A percentile compares a stretch with the other conserved stretches of the same genome.
Evolutionary conservation across 2,329 filamentous ascomycete genomes (phyloP).

Genomic region (Trichoderma endophyticum): DNA sequence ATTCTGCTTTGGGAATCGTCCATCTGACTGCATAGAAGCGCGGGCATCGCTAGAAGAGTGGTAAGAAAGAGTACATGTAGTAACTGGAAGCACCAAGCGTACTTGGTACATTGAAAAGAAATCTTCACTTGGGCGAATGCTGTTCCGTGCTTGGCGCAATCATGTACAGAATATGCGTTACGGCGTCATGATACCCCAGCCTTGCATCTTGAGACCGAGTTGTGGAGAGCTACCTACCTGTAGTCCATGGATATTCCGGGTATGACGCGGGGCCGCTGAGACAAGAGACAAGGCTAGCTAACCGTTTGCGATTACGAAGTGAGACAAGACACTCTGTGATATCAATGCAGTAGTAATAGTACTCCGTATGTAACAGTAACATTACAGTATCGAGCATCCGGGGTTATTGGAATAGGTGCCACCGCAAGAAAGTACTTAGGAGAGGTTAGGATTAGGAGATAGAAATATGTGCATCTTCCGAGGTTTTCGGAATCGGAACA

Average conservation of each 20-base stretch:
- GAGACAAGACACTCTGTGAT: neutral
- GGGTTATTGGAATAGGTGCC: neutral
- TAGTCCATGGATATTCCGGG: neutral
- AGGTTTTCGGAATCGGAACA: constrained; percentile 7
- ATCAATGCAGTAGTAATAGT: neutral
- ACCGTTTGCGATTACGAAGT: neutral
- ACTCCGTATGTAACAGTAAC: neutral
- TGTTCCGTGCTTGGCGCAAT: neutral
- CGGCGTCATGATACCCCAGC: neutral
- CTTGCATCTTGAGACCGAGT: neutral
- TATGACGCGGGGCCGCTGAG: neutral
- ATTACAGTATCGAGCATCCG: neutral
- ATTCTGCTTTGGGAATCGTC: neutral
- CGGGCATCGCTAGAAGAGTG: neutral
- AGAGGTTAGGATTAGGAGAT: neutral
- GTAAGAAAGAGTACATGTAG: neutral
- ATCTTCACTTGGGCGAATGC: neutral
- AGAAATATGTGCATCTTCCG: neutral
- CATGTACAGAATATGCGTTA: neutral
- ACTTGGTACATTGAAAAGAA: neutral
- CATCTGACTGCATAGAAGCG: constrained; percentile 1
- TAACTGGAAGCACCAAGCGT: neutral
- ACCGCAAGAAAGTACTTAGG: neutral
- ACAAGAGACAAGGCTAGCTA: neutral
- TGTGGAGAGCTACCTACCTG: neutral